These are phyloP conservation scores for Persicaria tinctoria DNA, from an alignment of 148 eudicot genomes.

Conservation along the genomic window DNA sequence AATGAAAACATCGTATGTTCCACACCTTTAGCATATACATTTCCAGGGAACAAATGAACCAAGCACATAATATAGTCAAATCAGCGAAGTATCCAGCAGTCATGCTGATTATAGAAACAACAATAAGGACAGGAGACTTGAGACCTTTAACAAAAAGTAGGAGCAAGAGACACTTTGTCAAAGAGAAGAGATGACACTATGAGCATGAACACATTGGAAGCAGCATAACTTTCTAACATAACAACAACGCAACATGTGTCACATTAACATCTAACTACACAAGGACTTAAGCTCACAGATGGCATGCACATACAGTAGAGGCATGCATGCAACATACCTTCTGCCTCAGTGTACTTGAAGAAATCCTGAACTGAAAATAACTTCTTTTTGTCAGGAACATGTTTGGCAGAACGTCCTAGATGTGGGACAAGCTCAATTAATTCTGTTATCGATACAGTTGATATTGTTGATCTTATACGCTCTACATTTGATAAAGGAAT, in stretches of 20 bases:
- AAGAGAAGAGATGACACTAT: neutral
- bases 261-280: neutral
- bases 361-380: constrained; percentile 94
- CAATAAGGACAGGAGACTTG: neutral
- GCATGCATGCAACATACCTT: constrained; percentile 43
- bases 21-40: neutral
- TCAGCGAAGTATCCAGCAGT: neutral
- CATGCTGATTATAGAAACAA: constrained; percentile 2
- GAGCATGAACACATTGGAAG: neutral
- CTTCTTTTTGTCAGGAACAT: constrained; percentile 93
- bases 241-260: neutral
- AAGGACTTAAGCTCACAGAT: constrained; percentile 3
- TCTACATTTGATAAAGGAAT: constrained; percentile 96
- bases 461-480: constrained; percentile 80
- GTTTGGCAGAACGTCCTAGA: constrained; percentile 67
- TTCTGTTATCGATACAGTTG: constrained; percentile 81
- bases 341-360: constrained; percentile 94
- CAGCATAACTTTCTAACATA: neutral
- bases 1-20: neutral
- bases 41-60: neutral
- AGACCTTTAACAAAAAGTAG: neutral
- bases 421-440: constrained; percentile 81
- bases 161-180: neutral
- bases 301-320: neutral
- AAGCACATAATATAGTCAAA: neutral